A percentile compares a stretch with the other conserved stretches of the same genome.
phyloP scores from a whole-genome alignment of 768 basidiomycete genomes.

The Macrocybe gigantea region DNA sequence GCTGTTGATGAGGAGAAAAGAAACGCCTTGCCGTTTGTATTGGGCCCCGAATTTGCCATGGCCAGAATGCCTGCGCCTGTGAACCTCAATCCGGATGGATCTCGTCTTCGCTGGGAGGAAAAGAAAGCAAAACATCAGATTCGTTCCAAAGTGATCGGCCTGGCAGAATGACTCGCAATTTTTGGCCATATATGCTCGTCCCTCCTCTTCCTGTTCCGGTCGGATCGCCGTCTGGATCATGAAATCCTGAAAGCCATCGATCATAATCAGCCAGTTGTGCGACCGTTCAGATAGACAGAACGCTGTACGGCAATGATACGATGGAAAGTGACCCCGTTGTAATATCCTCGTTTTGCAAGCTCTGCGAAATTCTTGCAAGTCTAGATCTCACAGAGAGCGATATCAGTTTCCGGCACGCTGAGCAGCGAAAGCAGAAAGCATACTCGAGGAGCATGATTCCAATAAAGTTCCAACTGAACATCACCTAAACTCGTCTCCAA shows the following conservation, averaged over 20 bases:
- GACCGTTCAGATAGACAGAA: neutral
- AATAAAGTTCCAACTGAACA: constrained; percentile 87
- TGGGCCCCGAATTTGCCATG: constrained; percentile 97
- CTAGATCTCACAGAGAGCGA: constrained; percentile 31
- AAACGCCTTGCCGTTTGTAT: constrained; percentile 59
- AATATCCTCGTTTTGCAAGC: constrained; percentile 87
- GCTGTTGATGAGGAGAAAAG: neutral
- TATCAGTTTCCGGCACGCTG: constrained; percentile 10
- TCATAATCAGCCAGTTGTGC: neutral
- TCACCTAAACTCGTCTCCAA: constrained; percentile 84
- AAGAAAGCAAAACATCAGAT: constrained; percentile 4
- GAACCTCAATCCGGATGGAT: constrained; percentile 88
- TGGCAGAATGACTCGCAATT: constrained; percentile 54
- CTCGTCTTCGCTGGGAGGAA: constrained; percentile 69
- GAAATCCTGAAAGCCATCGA: constrained; percentile 59
- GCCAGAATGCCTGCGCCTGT: constrained; percentile 95
- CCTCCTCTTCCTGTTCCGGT: constrained; percentile 94
- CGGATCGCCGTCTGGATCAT: constrained; percentile 96
- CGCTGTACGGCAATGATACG: constrained; percentile 75
- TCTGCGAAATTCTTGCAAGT: constrained; percentile 96
- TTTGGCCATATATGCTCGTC: constrained; percentile 83
- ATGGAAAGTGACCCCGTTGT: constrained; percentile 87
- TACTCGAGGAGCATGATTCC: constrained; percentile 78
- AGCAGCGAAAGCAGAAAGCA: constrained; percentile 24
- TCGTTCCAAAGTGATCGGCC: neutral